Base-by-base conservation (phyloP, 2,329 filamentous ascomycete genomes). In the Periconia digitata region DNA sequence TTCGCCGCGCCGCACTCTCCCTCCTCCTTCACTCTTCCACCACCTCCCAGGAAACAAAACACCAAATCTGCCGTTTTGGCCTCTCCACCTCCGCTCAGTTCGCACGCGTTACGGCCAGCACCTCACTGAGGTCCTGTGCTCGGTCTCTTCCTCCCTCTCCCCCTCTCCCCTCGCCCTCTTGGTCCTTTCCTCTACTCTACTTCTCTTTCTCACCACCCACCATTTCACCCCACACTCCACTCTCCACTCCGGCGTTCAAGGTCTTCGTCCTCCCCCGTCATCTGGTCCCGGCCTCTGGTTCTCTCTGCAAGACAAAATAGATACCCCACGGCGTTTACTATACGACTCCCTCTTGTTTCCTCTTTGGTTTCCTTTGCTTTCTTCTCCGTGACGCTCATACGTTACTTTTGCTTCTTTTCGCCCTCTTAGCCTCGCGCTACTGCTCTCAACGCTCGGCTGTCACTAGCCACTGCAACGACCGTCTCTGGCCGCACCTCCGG, bases 91-190 rank as follows among this genome's bases (percentile, higher is more conserved):
- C 60, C 62, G 54, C 53, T 51, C 61, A 58, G 60, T 54, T 60
- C 58, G 52, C 63, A 68, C 69, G 69, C 60, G 64, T 71, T 71
- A 59, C 66, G 68, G 68, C 70, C 69, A 72, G 68, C 67, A 67
- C 67, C 67, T 66, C 62, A 63, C 66, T 21, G 18, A 32, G 68
- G 67, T 59, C 54, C 59, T 62, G 59, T 62, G 70, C 66, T 71
- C 64, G 68, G 66, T 66, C 64, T 40, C 36, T 36, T 38, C 36
- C 57, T 60, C 51, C 59, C 58, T 12, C 24, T 27, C 24, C 24
- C 12, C 24, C 24, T 27, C 24, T 27, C 24, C 7, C 24, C 24
- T 27, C 24, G 24, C 6, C 24, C 12, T 12, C 24, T 27, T 12
- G 6, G 7, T 6, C 24, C 24, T 27, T 12, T 27, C 24, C 24